Percentiles rank a stretch among this genome's conserved stretches.
Conservation (phyloP, 768 basidiomycete genomes). For the Serendipita indica region DNA sequence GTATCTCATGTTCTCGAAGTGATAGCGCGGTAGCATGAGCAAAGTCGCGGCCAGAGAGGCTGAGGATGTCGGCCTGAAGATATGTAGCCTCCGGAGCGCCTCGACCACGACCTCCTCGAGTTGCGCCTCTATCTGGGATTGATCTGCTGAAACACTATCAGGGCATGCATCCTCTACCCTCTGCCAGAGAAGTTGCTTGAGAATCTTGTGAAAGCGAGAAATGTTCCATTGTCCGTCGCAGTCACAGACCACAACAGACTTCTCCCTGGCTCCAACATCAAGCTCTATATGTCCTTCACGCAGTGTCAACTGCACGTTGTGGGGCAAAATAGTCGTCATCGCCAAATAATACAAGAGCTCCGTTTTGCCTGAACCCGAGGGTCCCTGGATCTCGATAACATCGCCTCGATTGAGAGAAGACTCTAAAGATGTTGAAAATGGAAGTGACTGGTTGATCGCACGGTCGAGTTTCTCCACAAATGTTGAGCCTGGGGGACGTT, state of each 20-base stretch:
- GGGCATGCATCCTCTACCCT: conserved; percentile 11
- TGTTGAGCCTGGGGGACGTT: conserved; percentile 15
- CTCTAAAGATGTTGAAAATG: neutral
- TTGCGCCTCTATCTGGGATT: neutral
- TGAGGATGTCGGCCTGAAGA: conserved; percentile 57
- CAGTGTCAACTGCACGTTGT: conserved; percentile 9
- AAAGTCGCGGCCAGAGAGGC: conserved; percentile 56
- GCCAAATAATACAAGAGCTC: conserved; percentile 58
- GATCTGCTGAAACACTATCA: neutral
- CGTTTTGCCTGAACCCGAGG: conserved; percentile 60
- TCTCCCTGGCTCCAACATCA: conserved; percentile 40
- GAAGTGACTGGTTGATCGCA: conserved; percentile 12
- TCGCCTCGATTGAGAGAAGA: conserved; percentile 38
- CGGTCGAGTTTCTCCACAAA: conserved; percentile 17
- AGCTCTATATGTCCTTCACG: conserved; percentile 15
- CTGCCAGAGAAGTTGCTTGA: conserved; percentile 31
- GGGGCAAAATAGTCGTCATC: conserved; percentile 42
- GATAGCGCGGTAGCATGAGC: conserved; percentile 39
- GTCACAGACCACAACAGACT: conserved; percentile 54
- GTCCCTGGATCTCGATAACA: conserved; percentile 63
- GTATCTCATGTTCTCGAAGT: conserved; percentile 32
- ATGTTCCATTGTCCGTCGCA: conserved; percentile 52
- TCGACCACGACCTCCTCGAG: conserved; percentile 19
- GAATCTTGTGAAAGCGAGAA: conserved; percentile 36
- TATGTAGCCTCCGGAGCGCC: conserved; percentile 41